Conservation (phyloP, 768 basidiomycete species). For the Tricholoma bakamatsutake region DNA sequence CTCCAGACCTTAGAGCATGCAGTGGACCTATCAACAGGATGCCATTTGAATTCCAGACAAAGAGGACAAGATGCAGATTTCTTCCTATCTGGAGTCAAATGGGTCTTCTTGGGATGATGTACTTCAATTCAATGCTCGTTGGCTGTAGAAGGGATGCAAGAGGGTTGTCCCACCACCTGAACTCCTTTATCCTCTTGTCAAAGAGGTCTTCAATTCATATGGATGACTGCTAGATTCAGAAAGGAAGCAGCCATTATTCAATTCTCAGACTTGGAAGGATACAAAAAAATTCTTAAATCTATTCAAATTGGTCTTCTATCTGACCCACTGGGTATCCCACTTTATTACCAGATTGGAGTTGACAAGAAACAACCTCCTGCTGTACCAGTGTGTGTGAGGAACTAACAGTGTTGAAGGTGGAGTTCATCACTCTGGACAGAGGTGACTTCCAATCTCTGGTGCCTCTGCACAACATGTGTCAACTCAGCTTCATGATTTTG, state of each 20-base stretch:
- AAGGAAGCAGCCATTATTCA: conserved; percentile 31
- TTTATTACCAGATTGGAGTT: too few relatives aligned
- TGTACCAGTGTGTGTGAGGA: too few relatives aligned
- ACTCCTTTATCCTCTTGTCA: conserved; percentile 20
- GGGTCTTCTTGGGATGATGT: conserved; percentile 13
- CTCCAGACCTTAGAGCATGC: too few relatives aligned
- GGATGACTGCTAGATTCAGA: conserved; percentile 29
- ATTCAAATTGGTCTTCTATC: neutral
- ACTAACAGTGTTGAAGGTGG: too few relatives aligned
- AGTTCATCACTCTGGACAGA: too few relatives aligned
- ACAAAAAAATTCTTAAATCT: conserved; percentile 20
- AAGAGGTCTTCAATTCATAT: conserved; percentile 22
- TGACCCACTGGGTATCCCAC: too few relatives aligned
- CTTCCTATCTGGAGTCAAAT: too few relatives aligned
- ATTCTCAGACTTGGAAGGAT: conserved; percentile 21
- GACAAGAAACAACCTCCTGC: too few relatives aligned
- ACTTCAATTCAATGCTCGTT: conserved; percentile 11
- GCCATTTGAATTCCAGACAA: conserved; percentile 19
- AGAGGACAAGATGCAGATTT: conserved; percentile 17
- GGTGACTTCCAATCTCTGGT: conserved; percentile 17
- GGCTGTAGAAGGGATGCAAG: conserved; percentile 21
- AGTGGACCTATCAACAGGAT: too few relatives aligned
- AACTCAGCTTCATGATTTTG: conserved; percentile 21
- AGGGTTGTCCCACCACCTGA: conserved; percentile 27
- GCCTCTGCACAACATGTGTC: conserved; percentile 16